phyloP scores from a whole-genome alignment of 2,329 filamentous ascomycete genomes.

The Xylariomycetidae sp. region DNA sequence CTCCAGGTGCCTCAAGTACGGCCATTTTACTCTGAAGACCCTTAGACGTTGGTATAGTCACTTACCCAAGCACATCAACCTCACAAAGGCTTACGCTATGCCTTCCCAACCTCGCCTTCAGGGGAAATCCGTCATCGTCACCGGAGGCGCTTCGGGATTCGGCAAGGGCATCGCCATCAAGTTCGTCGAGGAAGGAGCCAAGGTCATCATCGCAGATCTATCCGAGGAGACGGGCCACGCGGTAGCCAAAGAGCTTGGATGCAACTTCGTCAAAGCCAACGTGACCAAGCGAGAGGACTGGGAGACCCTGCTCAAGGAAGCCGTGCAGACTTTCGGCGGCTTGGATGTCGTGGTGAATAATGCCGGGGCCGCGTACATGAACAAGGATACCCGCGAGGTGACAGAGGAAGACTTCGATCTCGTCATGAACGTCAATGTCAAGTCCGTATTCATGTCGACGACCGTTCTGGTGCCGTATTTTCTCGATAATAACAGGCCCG shows the following conservation, averaged over 20 bases:
- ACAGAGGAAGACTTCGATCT: slow-evolving; percentile 63
- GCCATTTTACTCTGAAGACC: no score
- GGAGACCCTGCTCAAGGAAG: slow-evolving; percentile 42
- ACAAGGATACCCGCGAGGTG: slow-evolving; percentile 60
- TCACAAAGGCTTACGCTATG: slow-evolving; percentile 5
- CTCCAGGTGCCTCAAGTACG: no score
- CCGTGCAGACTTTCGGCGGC: slow-evolving; percentile 41
- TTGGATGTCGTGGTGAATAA: slow-evolving; percentile 60
- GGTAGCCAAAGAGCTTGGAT: slow-evolving; percentile 40
- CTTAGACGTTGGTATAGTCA: no score
- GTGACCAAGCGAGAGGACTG: slow-evolving; percentile 51
- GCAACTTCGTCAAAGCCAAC: slow-evolving; percentile 39
- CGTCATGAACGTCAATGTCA: slow-evolving; percentile 66
- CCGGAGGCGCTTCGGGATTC: slow-evolving; percentile 58
- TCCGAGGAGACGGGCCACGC: slow-evolving; percentile 46
- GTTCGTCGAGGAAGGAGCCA: slow-evolving; percentile 55
- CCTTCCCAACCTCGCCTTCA: slow-evolving; percentile 27
- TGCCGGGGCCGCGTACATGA: slow-evolving; percentile 53
- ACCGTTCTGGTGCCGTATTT: slow-evolving; percentile 58
- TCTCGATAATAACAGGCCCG: slow-evolving; percentile 50
- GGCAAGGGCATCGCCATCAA: slow-evolving; percentile 57
- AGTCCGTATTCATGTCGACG: slow-evolving; percentile 58
- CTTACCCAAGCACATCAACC: no score
- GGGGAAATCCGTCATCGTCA: slow-evolving; percentile 39
- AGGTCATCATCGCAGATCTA: slow-evolving; percentile 60